phyloP scores from a whole-genome alignment of 1,284 basidiomycete genomes.

The Paramarasmius palmivorus region DNA sequence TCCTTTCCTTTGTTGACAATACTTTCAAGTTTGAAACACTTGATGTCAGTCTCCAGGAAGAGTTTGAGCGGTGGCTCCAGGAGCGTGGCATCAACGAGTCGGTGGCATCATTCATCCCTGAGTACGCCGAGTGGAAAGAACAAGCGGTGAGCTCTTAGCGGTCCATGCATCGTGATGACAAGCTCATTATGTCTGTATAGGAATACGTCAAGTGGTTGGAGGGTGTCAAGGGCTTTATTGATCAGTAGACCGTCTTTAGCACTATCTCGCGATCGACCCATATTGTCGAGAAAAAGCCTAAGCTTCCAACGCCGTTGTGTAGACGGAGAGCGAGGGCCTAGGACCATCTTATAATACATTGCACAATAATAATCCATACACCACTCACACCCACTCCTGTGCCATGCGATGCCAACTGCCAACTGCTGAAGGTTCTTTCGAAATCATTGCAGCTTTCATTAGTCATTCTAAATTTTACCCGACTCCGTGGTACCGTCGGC shows the following conservation, averaged over 20 bases:
- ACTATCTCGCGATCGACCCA: neutral
- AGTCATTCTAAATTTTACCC: neutral
- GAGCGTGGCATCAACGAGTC: slow-evolving; percentile 88
- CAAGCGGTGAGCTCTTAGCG: slow-evolving; percentile 62
- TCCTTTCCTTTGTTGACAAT: slow-evolving; percentile 8
- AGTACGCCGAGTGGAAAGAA: slow-evolving; percentile 87
- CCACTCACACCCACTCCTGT: neutral
- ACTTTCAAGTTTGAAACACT: slow-evolving; percentile 82
- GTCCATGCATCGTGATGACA: slow-evolving; percentile 12
- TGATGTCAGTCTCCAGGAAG: slow-evolving; percentile 83
- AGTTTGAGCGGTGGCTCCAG: slow-evolving; percentile 80
- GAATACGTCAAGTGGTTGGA: slow-evolving; percentile 93
- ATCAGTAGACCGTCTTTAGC: slow-evolving; percentile 43
- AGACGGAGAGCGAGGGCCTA: neutral
- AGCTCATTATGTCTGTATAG: slow-evolving; percentile 36
- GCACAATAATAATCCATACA: neutral
- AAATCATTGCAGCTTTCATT: neutral
- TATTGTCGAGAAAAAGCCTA: neutral
- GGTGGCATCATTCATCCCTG: slow-evolving; percentile 81
- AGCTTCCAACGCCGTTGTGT: neutral
- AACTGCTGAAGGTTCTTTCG: neutral
- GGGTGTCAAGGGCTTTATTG: slow-evolving; percentile 84
- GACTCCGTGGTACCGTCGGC: neutral
- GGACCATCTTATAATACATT: neutral
- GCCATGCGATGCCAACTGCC: neutral